Base-by-base conservation (phyloP, 352 stramenopile species). In the Blastocystis sp. region DNA sequence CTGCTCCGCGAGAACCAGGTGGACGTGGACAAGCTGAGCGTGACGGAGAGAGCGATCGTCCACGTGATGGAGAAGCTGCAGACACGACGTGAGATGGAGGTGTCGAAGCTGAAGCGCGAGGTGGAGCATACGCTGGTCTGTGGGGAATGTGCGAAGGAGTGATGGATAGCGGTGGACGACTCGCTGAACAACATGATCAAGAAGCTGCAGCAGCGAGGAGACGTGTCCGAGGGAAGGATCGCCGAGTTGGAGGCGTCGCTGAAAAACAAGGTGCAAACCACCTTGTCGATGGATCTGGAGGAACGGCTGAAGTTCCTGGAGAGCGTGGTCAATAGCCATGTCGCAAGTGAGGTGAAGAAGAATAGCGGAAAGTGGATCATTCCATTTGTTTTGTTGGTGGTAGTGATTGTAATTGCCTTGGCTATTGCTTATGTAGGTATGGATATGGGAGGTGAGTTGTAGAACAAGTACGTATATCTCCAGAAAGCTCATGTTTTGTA, bases 121-220 rank as follows among this genome's bases (percentile, higher is more conserved):
- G 34, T 93, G 18, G 92, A 93, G 87, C 90, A 93, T 75, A 79
- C 91, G 54, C 84, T 93, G 66, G 77, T 95, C 53, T 94, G 93
- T 87, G 93, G 97, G 91, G 92, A 94, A 79, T 37, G 20, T 15
- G 2, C 13, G 41, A 4, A 20, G 54, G 54, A 9, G 39, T 73
- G 37, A 39, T n/a, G 20, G 37, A 20, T 84, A 84, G 76, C 76
- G 8, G 53, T 87, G 9, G 76, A 87, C 59, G 93, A 97, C 91
- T 94, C 94, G 23, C 77, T 96, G 70, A 92, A 93, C 55, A 95
- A 94, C 92, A 96, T 93, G 73, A 90, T 95, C 1, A 90, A 93
- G 29, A 94, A 95, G 82, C 93, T 98, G 1, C 45, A 91, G 53
- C 75, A 92, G 53, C 76, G 91, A 23, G 92, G 93, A 68, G 91